A percentile compares a stretch with the other conserved stretches of the same genome.
These are phyloP conservation scores for Geotrichum siamense DNA, from an alignment of 1,139 yeast species.

Conservation along the genomic window DNA sequence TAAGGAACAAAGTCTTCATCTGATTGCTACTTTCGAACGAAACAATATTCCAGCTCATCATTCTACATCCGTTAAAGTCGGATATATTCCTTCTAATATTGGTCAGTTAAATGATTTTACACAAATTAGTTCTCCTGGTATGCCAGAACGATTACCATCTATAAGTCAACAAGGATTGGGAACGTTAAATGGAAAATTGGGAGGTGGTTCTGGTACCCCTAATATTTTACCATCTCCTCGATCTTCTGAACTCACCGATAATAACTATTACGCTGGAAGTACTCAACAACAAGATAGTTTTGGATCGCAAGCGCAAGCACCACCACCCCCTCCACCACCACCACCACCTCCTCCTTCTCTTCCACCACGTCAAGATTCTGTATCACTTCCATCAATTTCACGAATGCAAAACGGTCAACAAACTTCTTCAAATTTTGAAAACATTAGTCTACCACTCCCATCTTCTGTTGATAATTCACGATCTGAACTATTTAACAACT, in stretches of 20 bases:
- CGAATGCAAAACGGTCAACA: slow-evolving; percentile 11
- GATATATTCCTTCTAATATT: neutral
- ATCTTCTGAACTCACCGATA: neutral
- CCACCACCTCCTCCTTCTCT: neutral
- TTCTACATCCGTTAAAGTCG: neutral
- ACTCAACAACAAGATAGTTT: neutral
- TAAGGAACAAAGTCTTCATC: slow-evolving; percentile 20
- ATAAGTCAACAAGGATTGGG: slow-evolving; percentile 7
- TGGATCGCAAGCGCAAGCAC: neutral
- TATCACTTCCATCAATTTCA: slow-evolving; percentile 13
- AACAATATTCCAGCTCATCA: slow-evolving; percentile 11
- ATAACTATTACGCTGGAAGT: neutral
- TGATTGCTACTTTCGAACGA: slow-evolving; percentile 20
- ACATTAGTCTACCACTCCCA: slow-evolving; percentile 11
- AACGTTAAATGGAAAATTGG: neutral
- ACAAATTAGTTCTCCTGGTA: neutral
- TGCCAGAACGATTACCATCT: slow-evolving; percentile 9
- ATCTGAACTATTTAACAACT: slow-evolving; percentile 1
- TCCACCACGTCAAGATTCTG: neutral
- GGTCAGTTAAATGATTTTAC: neutral
- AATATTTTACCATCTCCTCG: slow-evolving; percentile 5
- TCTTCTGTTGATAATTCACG: slow-evolving; percentile 6
- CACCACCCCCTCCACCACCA: slow-evolving; percentile 7
- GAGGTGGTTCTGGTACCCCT: neutral
- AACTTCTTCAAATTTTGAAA: slow-evolving; percentile 5